Evolutionary conservation across 2,329 filamentous ascomycete species (phyloP).

Genomic region (Colletotrichum navitas): DNA sequence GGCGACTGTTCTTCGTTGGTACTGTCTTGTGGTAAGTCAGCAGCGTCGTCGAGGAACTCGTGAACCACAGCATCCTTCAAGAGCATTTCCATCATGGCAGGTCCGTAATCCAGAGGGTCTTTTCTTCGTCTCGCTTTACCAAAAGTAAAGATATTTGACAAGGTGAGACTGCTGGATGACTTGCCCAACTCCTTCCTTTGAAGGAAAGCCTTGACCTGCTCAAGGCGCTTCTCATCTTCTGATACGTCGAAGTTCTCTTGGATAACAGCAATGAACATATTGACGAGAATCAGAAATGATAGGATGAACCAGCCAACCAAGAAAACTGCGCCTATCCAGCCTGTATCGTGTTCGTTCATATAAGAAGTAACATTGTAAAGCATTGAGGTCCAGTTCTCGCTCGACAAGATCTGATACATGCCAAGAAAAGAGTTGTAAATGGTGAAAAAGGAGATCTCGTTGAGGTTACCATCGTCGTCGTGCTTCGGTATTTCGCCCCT

Average conservation of each 20-base stretch:
- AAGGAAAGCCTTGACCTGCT: conserved; percentile 95
- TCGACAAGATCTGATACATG: conserved; percentile 97
- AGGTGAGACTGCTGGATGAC: conserved; percentile 78
- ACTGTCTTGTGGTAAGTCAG: conserved; percentile 57
- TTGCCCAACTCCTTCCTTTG: conserved; percentile 88
- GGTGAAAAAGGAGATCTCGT: conserved; percentile 83
- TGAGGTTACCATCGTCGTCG: conserved; percentile 72
- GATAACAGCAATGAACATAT: conserved; percentile 99
- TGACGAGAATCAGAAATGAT: conserved; percentile 93
- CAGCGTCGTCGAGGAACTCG: conserved; percentile 89
- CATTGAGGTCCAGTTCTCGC: conserved; percentile 93
- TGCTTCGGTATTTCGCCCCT: conserved; percentile 81
- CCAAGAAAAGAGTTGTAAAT: conserved; percentile 97
- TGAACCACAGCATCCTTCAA: conserved; percentile 95
- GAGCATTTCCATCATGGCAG: conserved; percentile 94
- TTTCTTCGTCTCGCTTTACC: conserved; percentile 71
- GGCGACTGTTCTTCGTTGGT: conserved; percentile 51
- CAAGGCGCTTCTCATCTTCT: conserved; percentile 95
- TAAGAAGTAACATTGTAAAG: conserved; percentile 84
- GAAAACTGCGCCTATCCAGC: conserved; percentile 93
- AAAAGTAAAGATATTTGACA: conserved; percentile 78
- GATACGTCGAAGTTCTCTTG: conserved; percentile 99
- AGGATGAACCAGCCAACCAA: conserved; percentile 96
- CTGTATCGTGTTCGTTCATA: conserved; percentile 74
- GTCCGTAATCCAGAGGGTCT: conserved; percentile 92